Base-by-base conservation (phyloP, 2,329 filamentous ascomycete species). In the Aspergillus vadensis region DNA sequence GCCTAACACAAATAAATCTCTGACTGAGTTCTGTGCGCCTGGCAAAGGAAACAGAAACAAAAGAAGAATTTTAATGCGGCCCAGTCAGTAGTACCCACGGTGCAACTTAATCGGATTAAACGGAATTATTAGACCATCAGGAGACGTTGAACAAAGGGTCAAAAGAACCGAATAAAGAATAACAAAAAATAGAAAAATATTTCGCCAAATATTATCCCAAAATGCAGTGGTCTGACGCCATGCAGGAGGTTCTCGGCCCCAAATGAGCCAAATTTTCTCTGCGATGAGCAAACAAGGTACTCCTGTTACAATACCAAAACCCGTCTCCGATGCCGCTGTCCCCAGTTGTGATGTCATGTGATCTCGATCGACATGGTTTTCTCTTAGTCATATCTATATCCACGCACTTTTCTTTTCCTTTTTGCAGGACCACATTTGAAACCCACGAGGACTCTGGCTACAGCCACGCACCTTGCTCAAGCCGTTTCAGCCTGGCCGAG, bases 171-270 rank as follows among this genome's bases (percentile, higher is more conserved):
- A 14, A 36, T 14, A 5, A 36, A 36, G 32, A 36, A 36, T 36
- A 14, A 14, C 4, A 12, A 14, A 36, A 36, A 36, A 6, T 14
- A 3, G 7, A 32, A 32, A 32, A 12, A 27, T 27, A 27, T 27
- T 6, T 36, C 2, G 32, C 23, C 32, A 55, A 55, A 55, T 25
- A 44, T 25, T n/a, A 44, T 21, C 14, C 19, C 25, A 19, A 55
- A 44, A 27, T 41, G 25, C 38, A 17, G 38, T 55, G 53, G 53
- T 47, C 53, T 55, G 53, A 55, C 53, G 41, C 53, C 53, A 55
- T 55, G 39, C 41, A 55, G 23, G 39, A 32, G 7, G 38, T 38
- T 55, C 52, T 43, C 36, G 38, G 23, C 43, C 53, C 39, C 39
- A 25, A 23, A 30, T 39, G 15, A 44, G 32, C 32, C 32, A 36